A percentile compares a stretch with the other conserved stretches of the same genome.
These are phyloP conservation scores for Xylaria intraflava DNA, from an alignment of 495 filamentous ascomycete genomes.

Conservation along the genomic window DNA sequence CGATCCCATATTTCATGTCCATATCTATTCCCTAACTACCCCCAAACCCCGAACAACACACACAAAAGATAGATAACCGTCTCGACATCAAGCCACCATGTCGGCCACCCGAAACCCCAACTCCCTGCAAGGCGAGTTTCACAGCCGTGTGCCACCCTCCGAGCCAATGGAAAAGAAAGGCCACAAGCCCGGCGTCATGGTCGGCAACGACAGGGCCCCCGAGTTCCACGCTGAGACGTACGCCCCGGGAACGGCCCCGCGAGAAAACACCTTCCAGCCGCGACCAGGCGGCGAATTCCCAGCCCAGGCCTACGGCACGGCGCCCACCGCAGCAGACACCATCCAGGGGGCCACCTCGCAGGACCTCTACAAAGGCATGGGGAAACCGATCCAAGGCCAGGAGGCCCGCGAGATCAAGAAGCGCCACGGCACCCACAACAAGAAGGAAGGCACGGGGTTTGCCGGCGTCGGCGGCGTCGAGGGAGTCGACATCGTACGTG, in stretches of 20 bases:
- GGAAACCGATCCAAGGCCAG: conserved; percentile 57
- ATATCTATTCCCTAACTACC: too few relatives aligned
- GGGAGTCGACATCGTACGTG: conserved; percentile 25
- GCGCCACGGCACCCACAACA: conserved; percentile 34
- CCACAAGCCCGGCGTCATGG: conserved; percentile 58
- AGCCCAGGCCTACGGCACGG: conserved; percentile 32
- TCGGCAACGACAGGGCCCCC: conserved; percentile 52
- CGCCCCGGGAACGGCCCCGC: conserved; percentile 59
- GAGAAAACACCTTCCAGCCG: conserved; percentile 53
- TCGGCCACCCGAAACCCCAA: conserved; percentile 47
- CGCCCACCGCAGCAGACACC: conserved; percentile 42
- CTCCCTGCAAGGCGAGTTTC: conserved; percentile 55
- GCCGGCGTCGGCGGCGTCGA: conserved; percentile 45
- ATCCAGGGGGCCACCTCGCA: conserved; percentile 56
- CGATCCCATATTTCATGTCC: too few relatives aligned
- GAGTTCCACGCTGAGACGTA: conserved; percentile 59
- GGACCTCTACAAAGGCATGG: conserved; percentile 54
- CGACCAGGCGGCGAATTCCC: conserved; percentile 43
- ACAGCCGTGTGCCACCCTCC: conserved; percentile 41
- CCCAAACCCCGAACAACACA: neutral
- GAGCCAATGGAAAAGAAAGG: conserved; percentile 49
- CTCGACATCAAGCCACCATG: conserved; percentile 36
- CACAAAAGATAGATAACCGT: neutral
- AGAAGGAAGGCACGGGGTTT: conserved; percentile 48
- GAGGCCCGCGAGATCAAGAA: conserved; percentile 53